Conservation (phyloP, 768 basidiomycete genomes). For the Porphyrellus cyaneotinctus region DNA sequence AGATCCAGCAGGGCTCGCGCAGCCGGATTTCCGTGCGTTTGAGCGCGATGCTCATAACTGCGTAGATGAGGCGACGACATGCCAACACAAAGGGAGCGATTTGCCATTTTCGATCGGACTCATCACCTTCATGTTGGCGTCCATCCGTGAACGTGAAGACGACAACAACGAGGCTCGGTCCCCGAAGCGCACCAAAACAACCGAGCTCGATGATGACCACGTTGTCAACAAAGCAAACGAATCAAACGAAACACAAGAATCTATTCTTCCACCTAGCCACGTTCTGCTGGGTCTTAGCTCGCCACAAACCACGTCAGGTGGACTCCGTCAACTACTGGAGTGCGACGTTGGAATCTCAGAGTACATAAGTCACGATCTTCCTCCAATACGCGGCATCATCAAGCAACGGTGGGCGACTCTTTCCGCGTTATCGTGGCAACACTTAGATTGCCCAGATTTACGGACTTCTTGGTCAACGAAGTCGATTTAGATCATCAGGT, state of each 20-base stretch:
- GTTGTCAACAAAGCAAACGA: conserved; percentile 1
- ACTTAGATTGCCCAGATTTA: conserved; percentile 60
- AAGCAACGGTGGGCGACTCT: conserved; percentile 75
- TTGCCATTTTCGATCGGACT: not conserved
- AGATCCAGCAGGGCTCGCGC: conserved; percentile 74
- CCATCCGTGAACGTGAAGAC: conserved; percentile 50
- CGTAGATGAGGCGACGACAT: conserved; percentile 39
- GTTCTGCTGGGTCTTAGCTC: conserved; percentile 56
- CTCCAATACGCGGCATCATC: conserved; percentile 86
- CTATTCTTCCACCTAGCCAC: conserved; percentile 71
- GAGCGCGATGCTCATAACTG: conserved; percentile 61
- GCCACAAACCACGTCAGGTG: conserved; percentile 46
- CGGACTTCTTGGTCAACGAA: conserved; percentile 94
- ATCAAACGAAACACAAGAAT: conserved; percentile 7
- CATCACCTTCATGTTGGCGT: conserved; percentile 22
- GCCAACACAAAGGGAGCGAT: not conserved
- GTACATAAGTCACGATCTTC: conserved; percentile 67
- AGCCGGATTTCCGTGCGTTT: conserved; percentile 63
- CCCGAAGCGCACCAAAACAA: conserved; percentile 38
- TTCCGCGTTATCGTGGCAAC: not conserved
- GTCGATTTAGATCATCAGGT: conserved; percentile 78
- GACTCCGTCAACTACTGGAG: conserved; percentile 61
- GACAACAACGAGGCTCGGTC: conserved; percentile 37
- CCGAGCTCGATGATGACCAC: conserved; percentile 16
- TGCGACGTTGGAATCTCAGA: conserved; percentile 88